phyloP scores from a whole-genome alignment of 257 asterid species.

The Penstemon barbatus region DNA sequence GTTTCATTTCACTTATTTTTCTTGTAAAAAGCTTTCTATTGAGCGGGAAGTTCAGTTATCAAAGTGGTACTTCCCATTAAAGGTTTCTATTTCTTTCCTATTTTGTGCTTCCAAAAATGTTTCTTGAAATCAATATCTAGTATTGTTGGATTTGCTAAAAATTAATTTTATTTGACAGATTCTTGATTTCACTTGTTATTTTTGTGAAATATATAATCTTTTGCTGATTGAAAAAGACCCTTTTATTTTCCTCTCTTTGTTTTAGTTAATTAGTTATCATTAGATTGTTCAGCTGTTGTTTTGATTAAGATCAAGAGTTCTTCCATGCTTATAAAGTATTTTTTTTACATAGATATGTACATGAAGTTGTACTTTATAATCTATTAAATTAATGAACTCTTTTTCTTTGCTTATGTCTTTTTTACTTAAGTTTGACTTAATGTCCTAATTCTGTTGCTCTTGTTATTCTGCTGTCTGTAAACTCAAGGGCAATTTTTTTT shows the following conservation, averaged over 20 bases:
- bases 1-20: constrained; percentile 26
- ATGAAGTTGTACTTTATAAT: neutral
- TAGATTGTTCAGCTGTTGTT: neutral
- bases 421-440: constrained; percentile 14
- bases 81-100: constrained; percentile 36
- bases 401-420: neutral
- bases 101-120: constrained; percentile 11
- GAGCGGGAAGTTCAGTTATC: constrained; percentile 27
- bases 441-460: neutral
- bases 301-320: constrained; percentile 11
- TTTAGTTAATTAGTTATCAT: neutral
- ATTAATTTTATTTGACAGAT: neutral
- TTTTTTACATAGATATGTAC: neutral
- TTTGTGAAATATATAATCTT: neutral
- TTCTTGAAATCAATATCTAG: constrained; percentile 12
- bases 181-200: constrained; percentile 7
- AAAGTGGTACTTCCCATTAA: constrained; percentile 26
- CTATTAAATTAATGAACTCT: no score
- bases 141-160: neutral
- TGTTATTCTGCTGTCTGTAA: neutral
- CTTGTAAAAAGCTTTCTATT: constrained; percentile 28
- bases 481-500: neutral
- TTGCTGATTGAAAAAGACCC: neutral
- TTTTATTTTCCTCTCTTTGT: neutral
- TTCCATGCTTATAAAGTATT: neutral